These are phyloP conservation scores for Solanum pennellii DNA, from an alignment of 257 asterid genomes.

Conservation along the genomic window DNA sequence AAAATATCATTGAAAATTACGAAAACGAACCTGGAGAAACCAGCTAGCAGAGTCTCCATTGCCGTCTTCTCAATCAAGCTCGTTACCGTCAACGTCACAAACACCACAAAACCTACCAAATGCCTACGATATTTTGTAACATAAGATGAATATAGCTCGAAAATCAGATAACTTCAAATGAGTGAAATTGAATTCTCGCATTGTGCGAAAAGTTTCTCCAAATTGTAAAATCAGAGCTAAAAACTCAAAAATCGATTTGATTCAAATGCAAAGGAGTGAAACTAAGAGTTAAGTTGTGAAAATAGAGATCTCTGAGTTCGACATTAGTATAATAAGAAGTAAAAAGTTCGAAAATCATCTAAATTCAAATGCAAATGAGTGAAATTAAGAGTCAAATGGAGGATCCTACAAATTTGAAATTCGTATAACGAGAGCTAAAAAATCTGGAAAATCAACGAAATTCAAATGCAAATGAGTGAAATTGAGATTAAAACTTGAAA, in stretches of 20 bases:
- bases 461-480: not conserved
- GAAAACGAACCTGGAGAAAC: conserved; percentile 33
- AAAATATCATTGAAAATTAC: not conserved
- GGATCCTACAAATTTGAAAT: not conserved
- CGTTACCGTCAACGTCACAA: conserved; percentile 48
- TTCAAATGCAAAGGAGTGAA: not conserved
- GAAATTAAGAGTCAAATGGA: not conserved
- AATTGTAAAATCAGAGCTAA: not conserved
- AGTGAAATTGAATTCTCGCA: not conserved
- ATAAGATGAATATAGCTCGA: not conserved
- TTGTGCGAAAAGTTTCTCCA: conserved; percentile 40
- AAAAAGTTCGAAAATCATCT: not conserved
- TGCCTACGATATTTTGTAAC: conserved; percentile 30
- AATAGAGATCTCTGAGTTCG: not conserved
- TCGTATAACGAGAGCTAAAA: not conserved
- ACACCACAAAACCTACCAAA: conserved; percentile 64
- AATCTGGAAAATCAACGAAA: not conserved
- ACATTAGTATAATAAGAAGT: not conserved
- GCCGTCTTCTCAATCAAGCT: conserved; percentile 58
- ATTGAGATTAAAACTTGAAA: not conserved
- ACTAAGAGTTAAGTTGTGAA: not conserved
- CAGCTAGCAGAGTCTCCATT: conserved; percentile 27
- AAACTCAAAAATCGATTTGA: not conserved
- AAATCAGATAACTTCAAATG: not conserved
- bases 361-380: not conserved